Base-by-base conservation (phyloP, 139 green algal species). In the Haematococcus lacustris region DNA sequence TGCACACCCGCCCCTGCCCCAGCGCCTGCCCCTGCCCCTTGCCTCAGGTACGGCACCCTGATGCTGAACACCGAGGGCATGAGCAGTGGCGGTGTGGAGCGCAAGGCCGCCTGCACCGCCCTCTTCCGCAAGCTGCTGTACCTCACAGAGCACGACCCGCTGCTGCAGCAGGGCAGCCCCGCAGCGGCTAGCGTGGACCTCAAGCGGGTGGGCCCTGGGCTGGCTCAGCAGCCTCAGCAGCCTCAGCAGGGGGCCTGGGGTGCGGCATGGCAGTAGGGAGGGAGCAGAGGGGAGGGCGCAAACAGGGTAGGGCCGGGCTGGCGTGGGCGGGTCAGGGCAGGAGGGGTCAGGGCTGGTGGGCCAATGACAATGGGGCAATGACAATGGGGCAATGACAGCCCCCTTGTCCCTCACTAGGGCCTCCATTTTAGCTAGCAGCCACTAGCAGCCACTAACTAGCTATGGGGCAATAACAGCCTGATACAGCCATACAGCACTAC, bases 91-190 rank as follows among this genome's bases (percentile, higher is more conserved):
- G 91, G 90, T n/a, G 32, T 88, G 1, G 81, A 96, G 81, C 83
- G 91, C 63, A 98, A 98, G 80, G 91, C 90, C 41, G 91, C 90
- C 21, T 89, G 85, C 73, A 77, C 83, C 25, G 81, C 81, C 17
- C 79, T 98, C 63, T 98, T 98, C 80, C 82, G 83, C 61, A 99
- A 99, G 85, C 76, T 99, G 74, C 85, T 97, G 39, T 97, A 95
- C 76, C 71, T 99, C 0, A 88, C 84, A 61, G 91, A 98, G 79
- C 67, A 70, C 35, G 80, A 91, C 38, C 76, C 82, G 37, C 76
- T 97, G 39, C 70, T 97, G 62, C 65, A 73, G 0, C 68, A 84
- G 26, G 83, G 79, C n/a, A 75, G 72, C 0, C 80, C 83, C 35
- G 85, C 78, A 1, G 80, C 80, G 3, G 32, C 30, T 23, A 47